Conservation (phyloP, 1,139 yeast genomes). For the Tardiomyces blankii region DNA sequence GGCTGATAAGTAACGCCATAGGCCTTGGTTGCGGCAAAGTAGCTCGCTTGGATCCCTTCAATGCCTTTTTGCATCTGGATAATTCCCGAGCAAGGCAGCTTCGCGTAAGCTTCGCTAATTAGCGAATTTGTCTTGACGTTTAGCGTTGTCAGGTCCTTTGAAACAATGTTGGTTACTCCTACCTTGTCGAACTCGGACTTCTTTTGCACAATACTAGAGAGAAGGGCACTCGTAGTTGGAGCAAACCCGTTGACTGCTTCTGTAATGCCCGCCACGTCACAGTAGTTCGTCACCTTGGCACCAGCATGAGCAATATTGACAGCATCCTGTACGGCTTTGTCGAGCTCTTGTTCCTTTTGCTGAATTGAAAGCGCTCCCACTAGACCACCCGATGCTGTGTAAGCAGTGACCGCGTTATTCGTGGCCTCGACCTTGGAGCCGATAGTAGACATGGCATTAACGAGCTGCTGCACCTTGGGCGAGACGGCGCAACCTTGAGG, state of each 20-base stretch:
- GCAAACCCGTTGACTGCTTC: background rate
- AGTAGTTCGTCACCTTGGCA: background rate
- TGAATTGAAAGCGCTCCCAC: background rate
- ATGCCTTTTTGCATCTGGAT: background rate
- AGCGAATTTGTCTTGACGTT: background rate
- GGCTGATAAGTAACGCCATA: background rate
- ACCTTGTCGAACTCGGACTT: background rate
- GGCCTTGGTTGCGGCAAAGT: background rate
- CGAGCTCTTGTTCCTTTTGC: background rate
- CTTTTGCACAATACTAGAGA: background rate
- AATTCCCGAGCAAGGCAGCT: background rate
- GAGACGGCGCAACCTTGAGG: background rate
- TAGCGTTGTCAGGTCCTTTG: background rate
- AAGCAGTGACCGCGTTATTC: background rate
- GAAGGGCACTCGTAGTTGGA: background rate
- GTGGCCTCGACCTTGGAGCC: background rate
- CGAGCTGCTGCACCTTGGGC: background rate
- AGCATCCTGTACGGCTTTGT: background rate
- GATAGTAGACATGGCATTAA: background rate
- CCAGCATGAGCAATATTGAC: background rate
- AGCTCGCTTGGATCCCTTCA: background rate
- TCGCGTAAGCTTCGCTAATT: background rate
- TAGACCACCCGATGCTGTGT: background rate
- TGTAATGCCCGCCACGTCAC: background rate
- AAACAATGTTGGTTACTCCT: background rate